Evolutionary conservation across 2,329 filamentous ascomycete species (phyloP).

Genomic region (Metarhizium humberi): DNA sequence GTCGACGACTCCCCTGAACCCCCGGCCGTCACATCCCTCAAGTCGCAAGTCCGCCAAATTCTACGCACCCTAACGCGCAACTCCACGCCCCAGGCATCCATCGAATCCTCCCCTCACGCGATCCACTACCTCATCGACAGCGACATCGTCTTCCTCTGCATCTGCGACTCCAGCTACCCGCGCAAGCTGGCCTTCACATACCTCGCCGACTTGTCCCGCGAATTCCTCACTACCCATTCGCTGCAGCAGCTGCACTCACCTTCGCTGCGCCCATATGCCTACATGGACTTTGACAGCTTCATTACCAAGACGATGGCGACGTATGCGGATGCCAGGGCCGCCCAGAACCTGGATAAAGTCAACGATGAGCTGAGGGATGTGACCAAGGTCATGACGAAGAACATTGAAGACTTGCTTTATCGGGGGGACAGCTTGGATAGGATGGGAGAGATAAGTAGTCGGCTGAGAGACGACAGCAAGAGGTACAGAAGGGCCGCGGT

Average conservation of each 20-base stretch:
- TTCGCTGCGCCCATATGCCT: conserved; percentile 80
- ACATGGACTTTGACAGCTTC: conserved; percentile 97
- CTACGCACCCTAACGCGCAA: conserved; percentile 81
- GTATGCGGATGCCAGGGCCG: conserved; percentile 85
- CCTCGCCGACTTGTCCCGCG: conserved; percentile 80
- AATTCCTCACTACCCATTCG: conserved; percentile 84
- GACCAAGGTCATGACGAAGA: conserved; percentile 99
- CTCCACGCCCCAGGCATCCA: conserved; percentile 81
- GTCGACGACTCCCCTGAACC: conserved; percentile 59
- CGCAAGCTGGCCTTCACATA: conserved; percentile 98
- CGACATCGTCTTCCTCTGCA: conserved; percentile 83
- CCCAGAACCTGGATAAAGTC: conserved; percentile 86
- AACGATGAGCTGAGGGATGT: conserved; percentile 97
- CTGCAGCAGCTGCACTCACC: conserved; percentile 63
- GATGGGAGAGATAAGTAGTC: conserved; percentile 89
- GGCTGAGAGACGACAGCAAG: conserved; percentile 82
- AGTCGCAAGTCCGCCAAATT: conserved; percentile 82
- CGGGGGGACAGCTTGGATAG: conserved; percentile 87
- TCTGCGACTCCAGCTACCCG: conserved; percentile 88
- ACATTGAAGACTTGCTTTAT: conserved; percentile 96
- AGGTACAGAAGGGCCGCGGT: conserved; percentile 92
- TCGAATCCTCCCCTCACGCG: conserved; percentile 74
- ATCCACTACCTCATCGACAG: conserved; percentile 84
- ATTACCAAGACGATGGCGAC: conserved; percentile 87
- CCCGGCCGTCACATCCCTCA: conserved; percentile 72